Evolutionary conservation across 768 basidiomycete genomes (phyloP).

Genomic region (Auricularia sp.): DNA sequence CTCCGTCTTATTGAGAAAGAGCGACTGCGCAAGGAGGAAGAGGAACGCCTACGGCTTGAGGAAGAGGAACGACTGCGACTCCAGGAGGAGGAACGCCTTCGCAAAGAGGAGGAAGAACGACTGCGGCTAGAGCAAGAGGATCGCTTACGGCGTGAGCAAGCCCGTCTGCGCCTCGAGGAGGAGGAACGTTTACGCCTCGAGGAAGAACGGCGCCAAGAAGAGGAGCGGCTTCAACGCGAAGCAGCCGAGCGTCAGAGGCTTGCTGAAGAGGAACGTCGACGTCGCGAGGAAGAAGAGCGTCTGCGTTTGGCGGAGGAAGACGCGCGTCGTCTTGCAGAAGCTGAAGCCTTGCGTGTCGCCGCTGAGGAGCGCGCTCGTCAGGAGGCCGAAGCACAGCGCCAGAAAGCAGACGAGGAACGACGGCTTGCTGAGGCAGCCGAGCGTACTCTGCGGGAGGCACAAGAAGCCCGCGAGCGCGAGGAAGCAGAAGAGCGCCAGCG

Average conservation of each 20-base stretch:
- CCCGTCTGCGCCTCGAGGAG: conserved; percentile 10
- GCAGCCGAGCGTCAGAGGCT: conserved; percentile 12
- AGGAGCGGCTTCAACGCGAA: not conserved
- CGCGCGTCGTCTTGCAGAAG: not conserved
- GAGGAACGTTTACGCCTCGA: conserved; percentile 5
- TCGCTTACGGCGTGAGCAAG: not conserved
- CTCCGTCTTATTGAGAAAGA: conserved; percentile 23
- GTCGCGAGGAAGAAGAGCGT: conserved; percentile 12
- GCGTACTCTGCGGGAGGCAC: conserved; percentile 21
- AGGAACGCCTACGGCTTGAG: conserved; percentile 4
- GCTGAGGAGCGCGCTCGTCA: not conserved
- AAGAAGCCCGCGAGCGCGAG: conserved; percentile 10
- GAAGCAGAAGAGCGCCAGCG: conserved; percentile 2
- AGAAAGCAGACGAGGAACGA: too few relatives aligned
- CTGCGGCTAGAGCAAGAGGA: conserved; percentile 16
- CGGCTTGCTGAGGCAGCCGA: not conserved
- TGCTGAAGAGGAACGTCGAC: conserved; percentile 17
- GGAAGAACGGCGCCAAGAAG: not conserved
- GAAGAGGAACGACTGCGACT: conserved; percentile 20
- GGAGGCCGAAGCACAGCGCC: not conserved
- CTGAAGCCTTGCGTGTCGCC: not conserved
- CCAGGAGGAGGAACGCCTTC: conserved; percentile 7
- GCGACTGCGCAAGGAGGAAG: conserved; percentile 22
- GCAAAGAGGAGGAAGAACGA: conserved; percentile 18
- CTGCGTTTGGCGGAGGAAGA: conserved; percentile 13